Evolutionary conservation across 1,139 yeast genomes (phyloP).

Genomic region (Blastobotrys raffinosifermentans): DNA sequence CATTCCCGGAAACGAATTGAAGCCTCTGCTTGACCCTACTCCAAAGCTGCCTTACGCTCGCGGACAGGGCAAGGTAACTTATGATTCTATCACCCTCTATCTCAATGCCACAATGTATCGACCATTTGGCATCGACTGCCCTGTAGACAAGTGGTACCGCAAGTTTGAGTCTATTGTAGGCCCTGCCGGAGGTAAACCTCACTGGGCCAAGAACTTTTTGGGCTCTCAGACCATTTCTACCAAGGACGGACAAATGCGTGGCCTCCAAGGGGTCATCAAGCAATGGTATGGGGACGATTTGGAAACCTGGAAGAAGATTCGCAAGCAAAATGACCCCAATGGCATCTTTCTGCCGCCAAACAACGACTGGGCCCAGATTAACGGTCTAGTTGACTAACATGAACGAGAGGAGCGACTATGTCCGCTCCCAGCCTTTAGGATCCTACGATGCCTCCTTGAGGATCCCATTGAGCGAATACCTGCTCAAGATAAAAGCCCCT

Average conservation of each 20-base stretch:
- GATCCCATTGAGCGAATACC: no score
- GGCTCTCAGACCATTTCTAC: conserved; percentile 42
- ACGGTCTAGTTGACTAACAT: conserved; percentile 73
- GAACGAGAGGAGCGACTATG: no score
- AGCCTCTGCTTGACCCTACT: conserved; percentile 77
- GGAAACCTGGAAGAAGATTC: conserved; percentile 49
- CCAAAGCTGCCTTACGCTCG: conserved; percentile 53
- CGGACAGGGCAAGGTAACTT: conserved; percentile 39
- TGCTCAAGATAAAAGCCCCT: no score
- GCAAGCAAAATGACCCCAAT: conserved; percentile 69
- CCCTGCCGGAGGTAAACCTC: conserved; percentile 87
- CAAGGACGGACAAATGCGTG: conserved; percentile 69
- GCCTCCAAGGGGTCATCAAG: conserved; percentile 60
- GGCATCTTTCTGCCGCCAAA: conserved; percentile 63
- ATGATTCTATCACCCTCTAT: conserved; percentile 76
- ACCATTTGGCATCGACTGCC: conserved; percentile 73
- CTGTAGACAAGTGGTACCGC: conserved; percentile 75
- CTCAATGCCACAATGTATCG: conserved; percentile 94
- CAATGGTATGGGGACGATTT: conserved; percentile 81
- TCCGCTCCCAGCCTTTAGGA: no score
- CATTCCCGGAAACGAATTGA: conserved; percentile 71
- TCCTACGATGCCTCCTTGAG: no score
- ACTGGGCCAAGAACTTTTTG: conserved; percentile 97
- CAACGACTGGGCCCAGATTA: conserved; percentile 69
- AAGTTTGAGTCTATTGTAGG: conserved; percentile 73